Evolutionary conservation across 2,329 filamentous ascomycete genomes (phyloP), one percentile per base, ranked within the genome.

Genomic region (Diaporthe citri): DNA sequence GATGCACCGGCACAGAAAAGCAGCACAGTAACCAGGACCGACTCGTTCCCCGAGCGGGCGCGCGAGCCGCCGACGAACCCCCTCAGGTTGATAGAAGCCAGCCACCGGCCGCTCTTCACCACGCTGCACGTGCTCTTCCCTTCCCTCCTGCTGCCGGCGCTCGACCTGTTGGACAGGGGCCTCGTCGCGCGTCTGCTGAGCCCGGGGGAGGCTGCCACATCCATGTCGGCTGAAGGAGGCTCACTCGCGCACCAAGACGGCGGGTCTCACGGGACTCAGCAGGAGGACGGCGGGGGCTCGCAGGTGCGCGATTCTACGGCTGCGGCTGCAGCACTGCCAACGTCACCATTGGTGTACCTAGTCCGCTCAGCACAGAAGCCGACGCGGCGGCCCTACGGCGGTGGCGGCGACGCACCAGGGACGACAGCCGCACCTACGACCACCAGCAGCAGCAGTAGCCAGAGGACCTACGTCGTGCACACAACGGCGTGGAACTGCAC

Each of bases 51-150:
- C 31, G 62, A 36, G 15, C 34, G 20, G 36, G 39, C 15, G 6
- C 56, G 43, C 20, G 31, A 72, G 8, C 52, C 60, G 28, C 71
- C 71, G 52, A 79, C 57, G 75, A 84, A 86, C 78, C 82, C 84
- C 15, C 83, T 86, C 2, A 79, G 78, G 48, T 81, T 79, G 71
- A 78, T 87, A 52, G 80, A 84, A 4, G 78, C 81, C 1, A 78
- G 84, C n/a, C 82, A 86, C 74, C 85, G 87, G 1, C 87, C 90
- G 66, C 85, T 93, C 22, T 86, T 98, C n/a, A 86, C 95, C 1
- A 95, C 94, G 0, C 89, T 98, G 0, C 96, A 98, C 84, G 93
- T 95, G 46, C 86, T 98, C 20, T 97, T 97, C 80, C 95, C 95
- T 0, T 90, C 91, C 77, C 90, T 95, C 72, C 85, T 98, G 2